Percentiles rank a stretch among this genome's conserved stretches.
Evolutionary conservation across 768 basidiomycete species (phyloP).

Genomic region (Pleurotus citrinopileatus): DNA sequence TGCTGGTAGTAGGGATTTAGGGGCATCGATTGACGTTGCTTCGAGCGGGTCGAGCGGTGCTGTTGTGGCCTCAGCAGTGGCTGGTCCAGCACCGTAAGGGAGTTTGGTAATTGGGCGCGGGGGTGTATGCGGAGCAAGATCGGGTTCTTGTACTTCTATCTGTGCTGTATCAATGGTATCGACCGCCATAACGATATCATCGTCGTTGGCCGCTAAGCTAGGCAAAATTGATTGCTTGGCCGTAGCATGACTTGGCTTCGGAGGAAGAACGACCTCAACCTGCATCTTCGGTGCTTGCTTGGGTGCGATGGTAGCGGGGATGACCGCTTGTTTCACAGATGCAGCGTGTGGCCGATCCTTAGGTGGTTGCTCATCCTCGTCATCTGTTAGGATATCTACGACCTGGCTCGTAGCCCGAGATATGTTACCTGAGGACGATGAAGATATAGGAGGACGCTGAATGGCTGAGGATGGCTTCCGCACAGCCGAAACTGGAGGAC

Average conservation of each 20-base stretch:
- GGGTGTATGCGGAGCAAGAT: no score
- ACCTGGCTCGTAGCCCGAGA: slow-evolving; percentile 19
- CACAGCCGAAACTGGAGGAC: background rate
- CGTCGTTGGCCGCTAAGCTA: background rate
- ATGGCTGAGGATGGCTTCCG: background rate
- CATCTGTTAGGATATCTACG: slow-evolving; percentile 41
- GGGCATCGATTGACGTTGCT: slow-evolving; percentile 11
- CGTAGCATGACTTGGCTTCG: slow-evolving; percentile 16
- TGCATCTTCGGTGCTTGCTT: slow-evolving; percentile 2
- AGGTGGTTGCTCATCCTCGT: slow-evolving; percentile 24
- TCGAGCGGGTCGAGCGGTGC: background rate
- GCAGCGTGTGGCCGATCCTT: background rate
- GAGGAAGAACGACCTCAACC: slow-evolving; percentile 7
- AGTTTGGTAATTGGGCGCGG: no score
- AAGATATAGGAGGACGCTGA: background rate
- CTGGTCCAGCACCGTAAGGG: no score
- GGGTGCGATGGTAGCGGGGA: no score
- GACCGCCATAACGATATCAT: no score
- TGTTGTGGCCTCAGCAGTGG: slow-evolving; percentile 12
- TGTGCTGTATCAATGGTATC: no score
- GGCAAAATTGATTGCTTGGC: background rate
- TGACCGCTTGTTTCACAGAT: no score
- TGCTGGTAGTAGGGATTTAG: slow-evolving; percentile 13
- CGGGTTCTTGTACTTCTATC: no score
- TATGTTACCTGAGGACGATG: background rate